Percentiles rank a stretch among this genome's conserved stretches.
These are phyloP conservation scores for Hansfordia pulvinata DNA, from an alignment of 2,329 filamentous ascomycete species.

Conservation along the genomic window DNA sequence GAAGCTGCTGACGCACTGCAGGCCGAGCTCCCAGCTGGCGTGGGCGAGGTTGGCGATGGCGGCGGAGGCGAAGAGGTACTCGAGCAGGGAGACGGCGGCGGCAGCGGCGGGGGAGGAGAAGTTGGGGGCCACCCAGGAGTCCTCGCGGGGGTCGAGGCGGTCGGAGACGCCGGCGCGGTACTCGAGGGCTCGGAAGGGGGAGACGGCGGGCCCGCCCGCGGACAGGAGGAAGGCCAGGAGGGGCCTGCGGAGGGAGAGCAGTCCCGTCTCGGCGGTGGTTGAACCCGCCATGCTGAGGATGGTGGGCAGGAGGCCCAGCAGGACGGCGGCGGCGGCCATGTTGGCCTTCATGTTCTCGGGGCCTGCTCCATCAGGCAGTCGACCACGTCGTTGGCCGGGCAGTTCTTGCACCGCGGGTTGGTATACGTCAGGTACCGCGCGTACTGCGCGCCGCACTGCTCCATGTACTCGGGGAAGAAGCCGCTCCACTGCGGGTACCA, in stretches of 20 bases:
- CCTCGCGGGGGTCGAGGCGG: conserved; percentile 6
- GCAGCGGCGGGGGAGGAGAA: neutral
- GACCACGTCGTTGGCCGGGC: too few relatives aligned
- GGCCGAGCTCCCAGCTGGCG: conserved; percentile 12
- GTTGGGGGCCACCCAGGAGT: conserved; percentile 7
- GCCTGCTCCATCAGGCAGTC: conserved; percentile 7
- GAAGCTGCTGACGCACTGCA: conserved; percentile 11
- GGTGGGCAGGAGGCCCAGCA: conserved; percentile 9
- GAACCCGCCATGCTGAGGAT: conserved; percentile 7
- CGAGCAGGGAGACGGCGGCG: neutral
- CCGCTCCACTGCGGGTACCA: too few relatives aligned
- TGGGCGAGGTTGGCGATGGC: conserved; percentile 12
- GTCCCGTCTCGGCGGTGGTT: conserved; percentile 7
- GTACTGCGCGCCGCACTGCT: too few relatives aligned
- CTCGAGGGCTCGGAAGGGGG: too few relatives aligned
- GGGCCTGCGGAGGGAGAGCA: conserved; percentile 6
- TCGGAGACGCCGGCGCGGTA: too few relatives aligned
- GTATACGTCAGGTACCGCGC: too few relatives aligned
- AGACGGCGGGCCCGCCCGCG: conserved; percentile 7
- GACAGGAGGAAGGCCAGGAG: conserved; percentile 7
- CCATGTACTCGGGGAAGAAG: too few relatives aligned
- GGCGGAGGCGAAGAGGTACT: conserved; percentile 9
- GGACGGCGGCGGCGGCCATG: conserved; percentile 8
- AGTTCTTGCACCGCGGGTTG: too few relatives aligned
- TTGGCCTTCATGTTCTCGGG: conserved; percentile 10